Conservation (phyloP, 139 green algal genomes). For the Deuterostichococcus epilithicus region DNA sequence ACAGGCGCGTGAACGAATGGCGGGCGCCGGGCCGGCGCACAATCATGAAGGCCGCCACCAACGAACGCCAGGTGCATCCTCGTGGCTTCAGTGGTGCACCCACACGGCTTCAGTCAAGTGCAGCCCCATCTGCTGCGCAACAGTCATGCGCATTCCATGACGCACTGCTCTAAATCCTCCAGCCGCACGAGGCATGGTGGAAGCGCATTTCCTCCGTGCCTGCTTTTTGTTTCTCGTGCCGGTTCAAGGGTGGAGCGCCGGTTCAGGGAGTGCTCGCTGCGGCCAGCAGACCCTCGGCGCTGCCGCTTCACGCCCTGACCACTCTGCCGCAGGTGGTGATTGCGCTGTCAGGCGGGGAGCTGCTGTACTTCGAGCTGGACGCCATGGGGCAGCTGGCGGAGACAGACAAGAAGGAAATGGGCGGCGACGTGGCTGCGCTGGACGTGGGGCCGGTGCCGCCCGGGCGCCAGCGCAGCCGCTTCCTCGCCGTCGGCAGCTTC, state of each 20-base stretch:
- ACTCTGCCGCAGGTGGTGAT: slow-evolving; percentile 58
- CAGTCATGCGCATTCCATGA: no score
- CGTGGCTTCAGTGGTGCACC: neutral
- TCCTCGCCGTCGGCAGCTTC: slow-evolving; percentile 84
- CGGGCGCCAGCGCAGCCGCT: slow-evolving; percentile 67
- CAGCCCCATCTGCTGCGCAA: no score
- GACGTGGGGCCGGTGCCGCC: slow-evolving; percentile 80
- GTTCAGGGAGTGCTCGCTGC: no score
- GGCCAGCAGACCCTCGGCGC: no score
- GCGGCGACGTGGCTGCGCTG: slow-evolving; percentile 82
- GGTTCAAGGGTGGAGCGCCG: no score
- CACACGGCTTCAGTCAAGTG: neutral
- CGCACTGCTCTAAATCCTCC: no score
- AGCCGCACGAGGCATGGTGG: no score
- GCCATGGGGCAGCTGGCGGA: slow-evolving; percentile 83
- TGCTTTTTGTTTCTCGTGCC: no score
- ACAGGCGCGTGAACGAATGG: slow-evolving; percentile 96
- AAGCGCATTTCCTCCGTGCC: no score
- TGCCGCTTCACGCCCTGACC: neutral
- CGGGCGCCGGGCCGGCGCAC: slow-evolving; percentile 71
- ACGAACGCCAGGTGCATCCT: slow-evolving; percentile 67
- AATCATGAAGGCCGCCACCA: slow-evolving; percentile 64
- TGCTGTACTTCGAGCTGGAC: slow-evolving; percentile 97
- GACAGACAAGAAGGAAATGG: slow-evolving; percentile 89
- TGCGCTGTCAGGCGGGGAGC: slow-evolving; percentile 81